Evolutionary conservation across 1,284 basidiomycete genomes (phyloP), one percentile per base, ranked within the genome.

Genomic region (Ustilago esculenta): DNA sequence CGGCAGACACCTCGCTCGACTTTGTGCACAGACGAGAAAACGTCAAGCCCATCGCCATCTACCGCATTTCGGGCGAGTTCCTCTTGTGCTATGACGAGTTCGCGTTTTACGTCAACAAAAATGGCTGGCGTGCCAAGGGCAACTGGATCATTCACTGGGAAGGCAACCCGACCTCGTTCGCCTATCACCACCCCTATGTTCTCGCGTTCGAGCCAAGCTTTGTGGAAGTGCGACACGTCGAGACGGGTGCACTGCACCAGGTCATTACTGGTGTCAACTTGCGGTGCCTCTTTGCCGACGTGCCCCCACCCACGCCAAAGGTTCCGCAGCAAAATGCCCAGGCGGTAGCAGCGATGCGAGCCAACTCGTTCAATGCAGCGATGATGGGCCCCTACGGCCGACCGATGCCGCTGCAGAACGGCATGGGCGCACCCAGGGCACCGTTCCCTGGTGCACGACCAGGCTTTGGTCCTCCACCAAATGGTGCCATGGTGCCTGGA

Each of bases 21-120:
- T 98, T 99, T 85, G 92, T 98, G 25, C 87, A 92, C 69, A 92
- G 90, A 82, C 85, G 90, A 56, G 94, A 96, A 80, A 91, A 89
- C 77, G 87, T 96, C 45, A 87, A 91, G 57, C 96, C 96, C 8
- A 91, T 98, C 85, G 92, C 94, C 7, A 97, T 99, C 66, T 99
- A 95, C 83, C 87, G 95, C 46, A 92, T 98, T 69, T 92, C 94
- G 72, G 93, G 94, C 77, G 95, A 98, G 80, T 98, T 99, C 83
- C 84, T 99, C 60, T 84, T 99, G 37, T 99, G 96, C 83, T 99
- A 98, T 84, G 95, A 98, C 83, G 95, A 98, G 84, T 98, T 97
- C 82, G 95, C 96, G 0, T 98, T 99, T 82, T 98, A 97, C 83
- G 93, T 98, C 76, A 96, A 98, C 84, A 94, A 92, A 85, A 95